Conservation (phyloP, 78 protist species). For the slime mould (Dictyostelium discoideum) region DNA sequence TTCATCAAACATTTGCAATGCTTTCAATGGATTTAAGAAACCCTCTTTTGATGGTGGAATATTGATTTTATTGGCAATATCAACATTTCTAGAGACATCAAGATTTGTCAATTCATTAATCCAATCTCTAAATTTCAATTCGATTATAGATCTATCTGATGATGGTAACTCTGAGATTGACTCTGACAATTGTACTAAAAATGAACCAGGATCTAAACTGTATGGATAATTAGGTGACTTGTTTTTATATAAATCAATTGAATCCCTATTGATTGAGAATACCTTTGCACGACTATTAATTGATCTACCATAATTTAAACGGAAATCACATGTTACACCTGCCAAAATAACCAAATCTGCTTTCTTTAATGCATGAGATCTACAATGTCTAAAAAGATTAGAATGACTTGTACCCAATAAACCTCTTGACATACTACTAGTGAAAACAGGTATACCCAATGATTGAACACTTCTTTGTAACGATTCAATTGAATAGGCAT, state of each 20-base stretch:
- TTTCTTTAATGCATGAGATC: slow-evolving; percentile 82
- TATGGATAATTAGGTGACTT: slow-evolving; percentile 68
- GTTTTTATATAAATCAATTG: slow-evolving; percentile 67
- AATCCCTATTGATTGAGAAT: slow-evolving; percentile 72
- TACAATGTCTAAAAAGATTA: slow-evolving; percentile 71
- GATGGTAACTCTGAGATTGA: background rate
- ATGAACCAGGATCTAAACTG: slow-evolving; percentile 74
- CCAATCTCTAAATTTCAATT: slow-evolving; percentile 41
- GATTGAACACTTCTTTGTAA: slow-evolving; percentile 31
- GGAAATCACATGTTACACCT: slow-evolving; percentile 87
- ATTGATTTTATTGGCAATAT: slow-evolving; percentile 18
- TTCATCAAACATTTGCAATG: slow-evolving; percentile 46
- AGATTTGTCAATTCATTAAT: background rate
- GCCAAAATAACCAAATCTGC: slow-evolving; percentile 85
- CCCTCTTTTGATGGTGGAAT: background rate
- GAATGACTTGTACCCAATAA: slow-evolving; percentile 66
- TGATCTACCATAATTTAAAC: slow-evolving; percentile 87
- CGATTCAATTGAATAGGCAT: background rate
- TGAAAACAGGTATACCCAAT: slow-evolving; percentile 80
- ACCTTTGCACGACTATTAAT: slow-evolving; percentile 51
- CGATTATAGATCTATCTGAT: background rate
- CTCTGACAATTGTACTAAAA: slow-evolving; percentile 36
- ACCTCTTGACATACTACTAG: slow-evolving; percentile 87
- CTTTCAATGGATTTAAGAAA: slow-evolving; percentile 62
- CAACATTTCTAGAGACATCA: slow-evolving; percentile 25